Percentiles rank a stretch among this genome's conserved stretches.
Evolutionary conservation across 2,329 filamentous ascomycete genomes (phyloP).

Genomic region (Pseudocercospora vitis): DNA sequence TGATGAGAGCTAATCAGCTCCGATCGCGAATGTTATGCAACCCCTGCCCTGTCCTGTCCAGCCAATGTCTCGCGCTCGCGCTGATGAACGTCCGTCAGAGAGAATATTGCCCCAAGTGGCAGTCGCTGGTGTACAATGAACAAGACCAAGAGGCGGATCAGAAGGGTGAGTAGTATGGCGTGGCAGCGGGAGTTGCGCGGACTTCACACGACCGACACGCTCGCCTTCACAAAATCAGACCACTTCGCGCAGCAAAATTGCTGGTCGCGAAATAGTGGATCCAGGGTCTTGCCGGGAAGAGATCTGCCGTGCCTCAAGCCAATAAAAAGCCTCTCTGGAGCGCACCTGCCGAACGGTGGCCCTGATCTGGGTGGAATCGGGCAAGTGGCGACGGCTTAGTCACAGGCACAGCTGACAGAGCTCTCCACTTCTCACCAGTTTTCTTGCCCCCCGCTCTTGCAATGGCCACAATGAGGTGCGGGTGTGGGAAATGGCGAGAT

Average conservation of each 20-base stretch:
- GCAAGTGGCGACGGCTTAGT: too few relatives aligned
- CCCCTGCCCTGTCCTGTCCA: constrained; percentile 5
- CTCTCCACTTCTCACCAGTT: constrained; percentile 14
- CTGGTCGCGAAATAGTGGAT: constrained; percentile 2
- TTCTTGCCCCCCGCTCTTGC: background rate
- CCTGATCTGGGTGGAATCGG: background rate
- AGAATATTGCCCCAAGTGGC: constrained; percentile 5
- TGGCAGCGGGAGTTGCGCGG: background rate
- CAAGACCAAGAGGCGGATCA: background rate
- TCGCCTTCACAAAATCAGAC: constrained; percentile 12
- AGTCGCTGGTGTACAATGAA: constrained; percentile 5
- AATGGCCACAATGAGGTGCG: background rate
- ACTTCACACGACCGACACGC: background rate
- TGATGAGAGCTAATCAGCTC: constrained; percentile 11
- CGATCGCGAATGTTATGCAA: background rate
- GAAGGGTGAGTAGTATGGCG: background rate
- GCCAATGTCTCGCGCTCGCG: constrained; percentile 4
- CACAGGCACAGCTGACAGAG: background rate
- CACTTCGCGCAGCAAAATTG: constrained; percentile 9
- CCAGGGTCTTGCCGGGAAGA: background rate
- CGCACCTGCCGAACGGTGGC: background rate
- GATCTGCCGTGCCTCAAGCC: background rate
- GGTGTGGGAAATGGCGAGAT: background rate
- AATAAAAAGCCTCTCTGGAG: background rate
- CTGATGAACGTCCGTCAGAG: too few relatives aligned